Percentiles rank a stretch among this genome's conserved stretches.
phyloP scores from a whole-genome alignment of 805 yeast genomes.

The Cyberlindnera lachancei region DNA sequence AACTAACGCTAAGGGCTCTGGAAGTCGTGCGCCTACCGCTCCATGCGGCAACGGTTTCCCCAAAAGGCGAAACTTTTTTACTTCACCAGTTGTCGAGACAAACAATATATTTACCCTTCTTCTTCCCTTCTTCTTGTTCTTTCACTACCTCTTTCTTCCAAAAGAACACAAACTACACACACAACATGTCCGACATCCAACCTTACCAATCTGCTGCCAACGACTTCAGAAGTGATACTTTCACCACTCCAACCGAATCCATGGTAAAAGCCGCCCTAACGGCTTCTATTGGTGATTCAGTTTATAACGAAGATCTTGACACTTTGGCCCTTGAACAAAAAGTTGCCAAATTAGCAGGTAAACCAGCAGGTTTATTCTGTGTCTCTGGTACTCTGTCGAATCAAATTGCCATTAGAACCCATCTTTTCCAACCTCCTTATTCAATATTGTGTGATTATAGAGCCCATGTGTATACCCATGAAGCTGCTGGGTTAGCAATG shows the following conservation, averaged over 20 bases:
- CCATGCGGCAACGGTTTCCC: background rate
- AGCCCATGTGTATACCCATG: conserved; percentile 73
- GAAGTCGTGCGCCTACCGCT: background rate
- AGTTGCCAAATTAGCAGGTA: conserved; percentile 67
- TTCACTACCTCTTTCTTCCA: conserved; percentile 1
- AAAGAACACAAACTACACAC: background rate
- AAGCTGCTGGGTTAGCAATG: conserved; percentile 87
- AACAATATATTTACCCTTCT: background rate
- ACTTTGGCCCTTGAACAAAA: conserved; percentile 57
- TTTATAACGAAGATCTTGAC: conserved; percentile 73
- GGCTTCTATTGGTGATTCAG: conserved; percentile 77
- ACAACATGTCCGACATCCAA: conserved; percentile 41
- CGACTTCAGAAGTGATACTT: conserved; percentile 73
- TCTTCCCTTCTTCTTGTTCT: background rate
- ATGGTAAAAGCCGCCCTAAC: conserved; percentile 58
- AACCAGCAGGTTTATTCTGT: conserved; percentile 75
- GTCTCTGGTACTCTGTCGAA: conserved; percentile 88
- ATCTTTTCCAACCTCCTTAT: conserved; percentile 76
- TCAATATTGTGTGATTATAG: conserved; percentile 76
- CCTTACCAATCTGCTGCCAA: conserved; percentile 38
- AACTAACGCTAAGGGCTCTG: no score
- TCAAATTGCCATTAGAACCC: conserved; percentile 79
- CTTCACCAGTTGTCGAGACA: no score
- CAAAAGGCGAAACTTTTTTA: no score
- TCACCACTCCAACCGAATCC: conserved; percentile 75